phyloP scores from a whole-genome alignment of 345 rosid species.

The Hibiscus syriacus region DNA sequence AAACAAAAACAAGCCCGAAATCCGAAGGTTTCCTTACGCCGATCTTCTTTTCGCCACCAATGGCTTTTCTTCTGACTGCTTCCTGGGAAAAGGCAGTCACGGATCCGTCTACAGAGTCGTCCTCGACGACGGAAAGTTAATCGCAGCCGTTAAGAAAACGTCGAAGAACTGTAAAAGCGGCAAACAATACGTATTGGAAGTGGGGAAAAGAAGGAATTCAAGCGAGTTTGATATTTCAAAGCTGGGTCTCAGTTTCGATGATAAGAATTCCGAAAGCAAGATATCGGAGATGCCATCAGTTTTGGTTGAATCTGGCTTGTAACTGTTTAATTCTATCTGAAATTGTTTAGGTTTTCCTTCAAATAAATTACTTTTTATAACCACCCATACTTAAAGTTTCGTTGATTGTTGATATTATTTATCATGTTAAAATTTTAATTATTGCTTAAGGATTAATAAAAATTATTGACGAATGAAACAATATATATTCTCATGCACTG shows the following conservation, averaged over 20 bases:
- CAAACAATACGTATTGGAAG: slow-evolving; percentile 13
- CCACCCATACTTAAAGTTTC: no score
- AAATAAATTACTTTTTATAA: no score
- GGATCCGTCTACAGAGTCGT: slow-evolving; percentile 68
- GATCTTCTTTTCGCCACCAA: slow-evolving; percentile 56
- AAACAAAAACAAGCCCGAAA: neutral
- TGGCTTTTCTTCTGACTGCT: slow-evolving; percentile 50
- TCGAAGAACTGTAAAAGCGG: no score
- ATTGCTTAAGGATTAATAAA: no score
- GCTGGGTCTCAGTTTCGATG: slow-evolving; percentile 19
- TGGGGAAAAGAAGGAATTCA: slow-evolving; percentile 1
- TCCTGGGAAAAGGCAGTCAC: slow-evolving; percentile 84
- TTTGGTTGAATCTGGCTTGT: no score
- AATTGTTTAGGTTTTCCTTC: no score
- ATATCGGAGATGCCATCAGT: slow-evolving; percentile 28
- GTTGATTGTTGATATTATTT: no score
- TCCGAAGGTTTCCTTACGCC: slow-evolving; percentile 41
- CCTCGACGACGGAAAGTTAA: slow-evolving; percentile 58
- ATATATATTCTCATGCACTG: no score
- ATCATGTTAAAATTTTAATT: no score
- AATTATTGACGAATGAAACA: no score
- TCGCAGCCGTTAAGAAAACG: slow-evolving; percentile 68
- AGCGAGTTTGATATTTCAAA: slow-evolving; percentile 15
- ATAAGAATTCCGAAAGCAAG: slow-evolving; percentile 22
- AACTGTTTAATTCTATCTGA: no score